phyloP scores from a whole-genome alignment of 306 rosid genomes.

The Cicer cuneatum region DNA sequence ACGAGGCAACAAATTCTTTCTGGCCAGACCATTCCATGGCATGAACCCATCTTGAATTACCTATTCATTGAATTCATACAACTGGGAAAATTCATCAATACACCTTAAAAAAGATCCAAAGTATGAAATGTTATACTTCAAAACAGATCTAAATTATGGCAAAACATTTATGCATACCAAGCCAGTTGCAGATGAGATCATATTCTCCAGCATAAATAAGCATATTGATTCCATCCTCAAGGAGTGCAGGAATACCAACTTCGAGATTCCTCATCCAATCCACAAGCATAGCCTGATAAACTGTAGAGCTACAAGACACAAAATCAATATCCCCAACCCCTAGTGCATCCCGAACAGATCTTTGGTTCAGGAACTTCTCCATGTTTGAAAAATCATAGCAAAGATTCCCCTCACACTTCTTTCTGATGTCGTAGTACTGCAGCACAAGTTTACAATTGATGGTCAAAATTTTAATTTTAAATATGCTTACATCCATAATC shows the following conservation, averaged over 20 bases:
- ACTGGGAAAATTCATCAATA: conserved; percentile 35
- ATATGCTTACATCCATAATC: not conserved
- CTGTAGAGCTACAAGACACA: conserved; percentile 90
- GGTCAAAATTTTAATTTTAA: conserved; percentile 53
- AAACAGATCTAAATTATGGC: conserved; percentile 24
- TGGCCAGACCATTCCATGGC: conserved; percentile 99
- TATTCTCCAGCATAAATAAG: conserved; percentile 96
- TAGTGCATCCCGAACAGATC: conserved; percentile 74
- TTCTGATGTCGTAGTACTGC: conserved; percentile 96
- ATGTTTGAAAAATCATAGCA: conserved; percentile 95
- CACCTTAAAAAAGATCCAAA: conserved; percentile 24
- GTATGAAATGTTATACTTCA: conserved; percentile 22
- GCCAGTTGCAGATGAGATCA: conserved; percentile 99
- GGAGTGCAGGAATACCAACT: conserved; percentile 94
- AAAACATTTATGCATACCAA: conserved; percentile 58
- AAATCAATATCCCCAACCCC: conserved; percentile 85
- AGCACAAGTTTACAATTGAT: conserved; percentile 27
- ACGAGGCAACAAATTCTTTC: conserved; percentile 66
- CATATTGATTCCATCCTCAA: conserved; percentile 85
- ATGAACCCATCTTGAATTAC: conserved; percentile 98
- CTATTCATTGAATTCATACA: conserved; percentile 55
- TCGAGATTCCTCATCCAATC: conserved; percentile 98
- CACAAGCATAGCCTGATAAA: conserved; percentile 89
- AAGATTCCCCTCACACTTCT: conserved; percentile 83
- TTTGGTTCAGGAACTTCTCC: conserved; percentile 85